Evolutionary conservation across 2,329 filamentous ascomycete species (phyloP), one percentile per base, ranked within the genome.

Genomic region (Chaetomiaceae sp.): DNA sequence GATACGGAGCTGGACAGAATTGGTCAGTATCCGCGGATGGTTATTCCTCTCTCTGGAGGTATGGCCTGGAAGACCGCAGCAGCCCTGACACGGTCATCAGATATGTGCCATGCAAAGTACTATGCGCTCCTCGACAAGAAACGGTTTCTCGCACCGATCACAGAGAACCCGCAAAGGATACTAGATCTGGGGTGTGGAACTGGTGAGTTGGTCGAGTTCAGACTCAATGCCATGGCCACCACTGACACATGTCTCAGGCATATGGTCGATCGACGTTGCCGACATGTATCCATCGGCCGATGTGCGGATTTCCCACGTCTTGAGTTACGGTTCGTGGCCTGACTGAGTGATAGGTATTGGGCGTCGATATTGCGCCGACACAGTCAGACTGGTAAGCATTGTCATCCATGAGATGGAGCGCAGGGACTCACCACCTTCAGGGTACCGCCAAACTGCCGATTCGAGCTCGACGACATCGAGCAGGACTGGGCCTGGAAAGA

Each of bases 331-430:
- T 12, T 7, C 19, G 37, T 22, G 4, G 6, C 43, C 47, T 55
- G 38, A 54, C 47, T 6, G 14, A 37, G 37, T 25, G 22, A 22
- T 25, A 60, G 45, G 78, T 59, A 11, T 69, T 71, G 36, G 77
- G 77, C 20, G 74, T 73, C 8, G 77, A 80, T 61, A 68, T 80
- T 2, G 77, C 76, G 36, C 69, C 78, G 12, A 72, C 78, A n/a
- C 76, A 79, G 56, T 74, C 76, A 3, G 68, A 68, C 37, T 68
- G 69, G 65, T 54, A 22, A 27, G 51, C 27, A 12, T 12, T 31
- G 27, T 31, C 27, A 31, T 11, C 27, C 27, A 31, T 31, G 27
- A 31, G 14, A 31, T 12, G 8, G 9, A 4, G 8, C 9, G 5
- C 9, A 12, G 27, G 8, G 14, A 31, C 9, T 27, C 9, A 36